Evolutionary conservation across 2,329 filamentous ascomycete species (phyloP).

Genomic region (Helotiales sp.): DNA sequence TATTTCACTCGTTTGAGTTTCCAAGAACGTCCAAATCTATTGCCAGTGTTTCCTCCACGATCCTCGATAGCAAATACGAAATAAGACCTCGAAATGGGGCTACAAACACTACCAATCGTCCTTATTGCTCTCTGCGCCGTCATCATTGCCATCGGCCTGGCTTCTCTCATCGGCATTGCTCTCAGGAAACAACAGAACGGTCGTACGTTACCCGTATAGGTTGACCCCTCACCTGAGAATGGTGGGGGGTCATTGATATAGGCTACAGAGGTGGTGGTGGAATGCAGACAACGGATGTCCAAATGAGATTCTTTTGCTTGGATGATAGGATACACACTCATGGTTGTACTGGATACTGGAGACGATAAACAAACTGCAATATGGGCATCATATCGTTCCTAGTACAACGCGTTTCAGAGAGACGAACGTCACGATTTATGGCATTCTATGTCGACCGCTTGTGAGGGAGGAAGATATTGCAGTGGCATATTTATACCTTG

Average conservation of each 20-base stretch:
- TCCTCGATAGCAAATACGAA: background rate
- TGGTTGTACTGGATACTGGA: no score
- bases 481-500: no score
- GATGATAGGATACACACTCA: no score
- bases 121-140: conserved; percentile 12
- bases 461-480: no score
- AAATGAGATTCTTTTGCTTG: no score
- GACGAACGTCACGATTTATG: no score
- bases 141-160: conserved; percentile 13
- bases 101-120: conserved; percentile 15
- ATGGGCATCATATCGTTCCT: no score
- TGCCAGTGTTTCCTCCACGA: background rate
- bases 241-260: background rate
- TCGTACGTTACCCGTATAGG: background rate
- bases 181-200: background rate
- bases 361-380: no score
- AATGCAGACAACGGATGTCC: no score
- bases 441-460: no score
- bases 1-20: background rate
- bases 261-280: background rate
- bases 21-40: background rate
- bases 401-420: no score
- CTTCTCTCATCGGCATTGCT: conserved; percentile 9
- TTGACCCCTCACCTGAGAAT: background rate
- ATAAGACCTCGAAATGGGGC: background rate